Conservation (phyloP, 2,329 filamentous ascomycete genomes). For the Cladosporium sp. region DNA sequence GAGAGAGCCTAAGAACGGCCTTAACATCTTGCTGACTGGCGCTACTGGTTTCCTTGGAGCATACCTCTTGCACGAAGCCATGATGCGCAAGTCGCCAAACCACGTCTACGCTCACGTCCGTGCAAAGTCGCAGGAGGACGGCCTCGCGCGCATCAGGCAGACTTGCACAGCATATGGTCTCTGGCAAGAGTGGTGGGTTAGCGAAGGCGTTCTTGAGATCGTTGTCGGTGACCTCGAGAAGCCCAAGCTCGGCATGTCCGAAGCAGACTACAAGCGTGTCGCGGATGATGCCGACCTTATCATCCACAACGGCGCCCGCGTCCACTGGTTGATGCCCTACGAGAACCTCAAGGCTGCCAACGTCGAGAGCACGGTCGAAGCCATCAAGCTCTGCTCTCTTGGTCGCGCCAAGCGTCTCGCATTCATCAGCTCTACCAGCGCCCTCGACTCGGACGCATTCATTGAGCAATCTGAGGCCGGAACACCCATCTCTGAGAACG, state of each 20-base stretch:
- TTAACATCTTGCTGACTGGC: constrained; percentile 71
- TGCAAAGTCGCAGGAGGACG: constrained; percentile 57
- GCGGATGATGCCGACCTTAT: constrained; percentile 63
- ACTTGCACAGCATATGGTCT: constrained; percentile 74
- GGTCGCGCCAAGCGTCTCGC: constrained; percentile 75
- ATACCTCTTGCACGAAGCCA: constrained; percentile 71
- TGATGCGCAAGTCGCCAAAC: constrained; percentile 51
- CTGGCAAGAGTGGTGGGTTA: constrained; percentile 67
- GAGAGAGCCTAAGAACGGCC: constrained; percentile 23
- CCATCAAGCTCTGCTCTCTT: constrained; percentile 68
- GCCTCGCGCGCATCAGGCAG: constrained; percentile 60
- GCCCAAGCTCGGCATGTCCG: constrained; percentile 67
- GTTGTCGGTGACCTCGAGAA: constrained; percentile 72
- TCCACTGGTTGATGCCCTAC: constrained; percentile 80
- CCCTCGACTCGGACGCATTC: constrained; percentile 79
- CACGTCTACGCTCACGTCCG: constrained; percentile 74
- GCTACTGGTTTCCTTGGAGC: constrained; percentile 86
- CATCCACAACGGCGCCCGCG: constrained; percentile 73
- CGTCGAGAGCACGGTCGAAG: constrained; percentile 75
- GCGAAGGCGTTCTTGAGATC: constrained; percentile 53
- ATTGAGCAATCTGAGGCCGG: constrained; percentile 68
- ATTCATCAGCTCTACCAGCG: constrained; percentile 79
- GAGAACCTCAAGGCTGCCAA: constrained; percentile 67
- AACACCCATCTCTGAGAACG: constrained; percentile 66
- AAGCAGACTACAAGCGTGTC: constrained; percentile 61